Evolutionary conservation across 352 stramenopile species (phyloP).

Genomic region (Blastocystis sp.): DNA sequence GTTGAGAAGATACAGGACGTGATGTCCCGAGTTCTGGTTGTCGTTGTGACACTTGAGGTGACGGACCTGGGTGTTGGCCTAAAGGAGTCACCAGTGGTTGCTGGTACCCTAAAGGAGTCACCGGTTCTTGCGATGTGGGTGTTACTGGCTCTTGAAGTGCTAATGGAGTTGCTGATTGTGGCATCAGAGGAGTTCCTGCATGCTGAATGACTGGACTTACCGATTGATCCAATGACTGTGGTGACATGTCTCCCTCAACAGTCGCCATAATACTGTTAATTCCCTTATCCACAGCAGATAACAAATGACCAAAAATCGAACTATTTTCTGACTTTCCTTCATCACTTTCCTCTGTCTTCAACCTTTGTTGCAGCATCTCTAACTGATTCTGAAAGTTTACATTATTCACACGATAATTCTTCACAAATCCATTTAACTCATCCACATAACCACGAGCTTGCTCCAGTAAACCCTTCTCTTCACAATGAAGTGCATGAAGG

Average conservation of each 20-base stretch:
- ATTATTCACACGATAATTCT: background rate
- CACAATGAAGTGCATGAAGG: background rate
- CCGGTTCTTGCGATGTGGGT: background rate
- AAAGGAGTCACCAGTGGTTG: background rate
- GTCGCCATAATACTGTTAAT: constrained; percentile 44
- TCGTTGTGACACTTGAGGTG: background rate
- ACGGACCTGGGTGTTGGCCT: background rate
- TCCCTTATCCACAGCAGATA: constrained; percentile 31
- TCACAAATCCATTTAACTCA: constrained; percentile 2
- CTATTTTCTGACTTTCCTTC: background rate
- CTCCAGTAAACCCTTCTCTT: background rate
- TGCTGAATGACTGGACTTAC: too few species aligned
- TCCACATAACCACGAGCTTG: background rate
- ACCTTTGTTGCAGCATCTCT: background rate
- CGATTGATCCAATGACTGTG: too few species aligned
- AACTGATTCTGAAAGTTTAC: constrained; percentile 15
- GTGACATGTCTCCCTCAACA: background rate
- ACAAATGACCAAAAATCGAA: constrained; percentile 23
- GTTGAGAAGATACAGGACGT: background rate
- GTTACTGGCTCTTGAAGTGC: too few species aligned
- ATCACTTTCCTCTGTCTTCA: background rate
- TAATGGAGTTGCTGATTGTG: too few species aligned
- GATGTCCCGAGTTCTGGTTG: background rate
- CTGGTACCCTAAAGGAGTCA: background rate
- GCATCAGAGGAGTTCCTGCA: too few species aligned